These are phyloP conservation scores for Tuctoria greenei DNA, from an alignment of 176 grass and related monocot species.

Conservation along the genomic window DNA sequence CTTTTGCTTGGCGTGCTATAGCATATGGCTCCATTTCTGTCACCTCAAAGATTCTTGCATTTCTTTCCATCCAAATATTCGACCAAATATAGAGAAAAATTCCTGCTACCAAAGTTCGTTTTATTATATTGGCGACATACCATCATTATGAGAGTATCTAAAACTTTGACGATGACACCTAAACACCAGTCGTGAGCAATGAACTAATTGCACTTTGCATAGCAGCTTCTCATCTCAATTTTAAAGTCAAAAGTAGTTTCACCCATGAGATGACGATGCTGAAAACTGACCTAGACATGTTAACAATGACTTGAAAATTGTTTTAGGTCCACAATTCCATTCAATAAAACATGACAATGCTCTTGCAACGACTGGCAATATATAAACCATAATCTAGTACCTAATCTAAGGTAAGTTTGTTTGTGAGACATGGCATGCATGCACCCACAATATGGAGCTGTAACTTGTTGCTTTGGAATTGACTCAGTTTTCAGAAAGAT, in stretches of 20 bases:
- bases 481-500: slow-evolving; percentile 31
- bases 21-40: too few species aligned
- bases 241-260: slow-evolving; percentile 61
- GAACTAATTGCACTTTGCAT: neutral
- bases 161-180: slow-evolving; percentile 7
- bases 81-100: too few species aligned
- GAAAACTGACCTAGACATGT: slow-evolving; percentile 34
- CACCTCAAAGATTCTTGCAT: too few species aligned
- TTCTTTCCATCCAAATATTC: too few species aligned
- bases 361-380: slow-evolving; percentile 36
- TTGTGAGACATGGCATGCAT: slow-evolving; percentile 27
- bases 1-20: too few species aligned
- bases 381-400: slow-evolving; percentile 24
- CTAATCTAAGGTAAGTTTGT: slow-evolving; percentile 33
- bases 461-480: slow-evolving; percentile 50
- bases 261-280: slow-evolving; percentile 28
- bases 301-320: slow-evolving; percentile 39
- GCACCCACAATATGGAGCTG: slow-evolving; percentile 27
- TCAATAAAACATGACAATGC: slow-evolving; percentile 46
- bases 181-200: neutral
- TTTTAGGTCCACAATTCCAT: slow-evolving; percentile 35
- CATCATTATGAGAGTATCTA: neutral
- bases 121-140: too few species aligned
- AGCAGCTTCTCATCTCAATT: neutral
- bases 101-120: too few species aligned